These are phyloP conservation scores for Heliamphora exappendiculata DNA, from an alignment of 148 eudicot genomes.

Conservation along the genomic window DNA sequence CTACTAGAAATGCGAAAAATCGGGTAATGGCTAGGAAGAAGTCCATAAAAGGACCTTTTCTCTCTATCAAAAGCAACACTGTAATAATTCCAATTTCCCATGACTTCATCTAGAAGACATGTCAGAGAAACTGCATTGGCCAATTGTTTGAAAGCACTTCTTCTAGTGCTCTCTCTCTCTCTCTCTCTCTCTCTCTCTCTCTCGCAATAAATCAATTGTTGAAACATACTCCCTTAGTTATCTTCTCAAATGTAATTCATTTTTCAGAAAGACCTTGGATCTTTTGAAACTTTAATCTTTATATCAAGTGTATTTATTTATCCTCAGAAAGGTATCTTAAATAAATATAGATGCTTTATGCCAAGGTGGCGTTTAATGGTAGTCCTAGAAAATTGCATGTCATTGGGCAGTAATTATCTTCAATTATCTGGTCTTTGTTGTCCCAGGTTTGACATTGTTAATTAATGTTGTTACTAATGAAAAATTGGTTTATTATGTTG, in stretches of 20 bases:
- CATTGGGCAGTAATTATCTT: not conserved
- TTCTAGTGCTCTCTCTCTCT: no score
- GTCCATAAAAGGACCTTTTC: not conserved
- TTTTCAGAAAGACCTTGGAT: not conserved
- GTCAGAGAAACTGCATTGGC: not conserved
- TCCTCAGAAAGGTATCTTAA: accelerated
- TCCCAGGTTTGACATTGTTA: not conserved
- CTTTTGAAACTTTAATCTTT: not conserved
- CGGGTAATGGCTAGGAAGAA: not conserved
- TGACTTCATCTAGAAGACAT: not conserved
- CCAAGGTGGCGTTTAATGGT: not conserved
- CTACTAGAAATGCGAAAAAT: not conserved
- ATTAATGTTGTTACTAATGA: not conserved
- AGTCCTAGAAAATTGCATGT: not conserved
- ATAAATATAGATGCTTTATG: not conserved
- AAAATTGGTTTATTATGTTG: not conserved
- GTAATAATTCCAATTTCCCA: not conserved
- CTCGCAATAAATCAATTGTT: no score
- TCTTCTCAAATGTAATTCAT: not conserved
- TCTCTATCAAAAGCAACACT: not conserved
- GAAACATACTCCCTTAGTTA: not conserved
- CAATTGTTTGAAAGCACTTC: not conserved
- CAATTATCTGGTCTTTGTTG: not conserved
- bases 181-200: no score
- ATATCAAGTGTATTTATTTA: no score